phyloP scores from a whole-genome alignment of 345 rosid species.

The Eucalyptus tenuipes region DNA sequence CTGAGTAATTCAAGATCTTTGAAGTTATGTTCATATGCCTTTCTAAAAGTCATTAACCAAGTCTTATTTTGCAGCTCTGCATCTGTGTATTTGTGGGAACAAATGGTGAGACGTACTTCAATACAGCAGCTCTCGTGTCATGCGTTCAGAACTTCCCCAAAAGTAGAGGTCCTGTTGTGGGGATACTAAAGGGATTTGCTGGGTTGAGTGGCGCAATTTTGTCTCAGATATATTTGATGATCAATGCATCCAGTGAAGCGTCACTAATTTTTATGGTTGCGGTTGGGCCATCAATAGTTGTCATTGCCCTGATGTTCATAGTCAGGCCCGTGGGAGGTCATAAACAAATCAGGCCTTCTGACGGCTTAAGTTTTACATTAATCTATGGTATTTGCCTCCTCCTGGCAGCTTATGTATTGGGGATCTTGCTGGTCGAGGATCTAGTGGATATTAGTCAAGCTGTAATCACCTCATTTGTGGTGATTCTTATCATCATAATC shows the following conservation, averaged over 20 bases:
- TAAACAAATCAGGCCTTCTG: conserved; percentile 35
- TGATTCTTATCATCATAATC: conserved; percentile 33
- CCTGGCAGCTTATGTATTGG: conserved; percentile 62
- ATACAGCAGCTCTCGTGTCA: conserved; percentile 70
- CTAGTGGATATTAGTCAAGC: conserved; percentile 32
- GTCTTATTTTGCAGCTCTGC: conserved; percentile 41
- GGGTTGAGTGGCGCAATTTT: conserved; percentile 91
- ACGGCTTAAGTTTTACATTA: conserved; percentile 28
- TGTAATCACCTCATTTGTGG: conserved; percentile 19
- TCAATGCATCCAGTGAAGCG: conserved; percentile 43
- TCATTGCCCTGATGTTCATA: conserved; percentile 45
- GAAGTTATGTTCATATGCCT: not conserved
- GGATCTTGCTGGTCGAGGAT: conserved; percentile 55
- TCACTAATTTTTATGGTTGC: conserved; percentile 70
- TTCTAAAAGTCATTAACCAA: not conserved
- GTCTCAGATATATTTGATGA: conserved; percentile 62
- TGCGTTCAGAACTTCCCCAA: conserved; percentile 83
- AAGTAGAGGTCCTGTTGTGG: conserved; percentile 75
- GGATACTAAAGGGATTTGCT: conserved; percentile 81
- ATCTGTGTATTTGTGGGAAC: conserved; percentile 65
- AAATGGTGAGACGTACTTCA: conserved; percentile 86
- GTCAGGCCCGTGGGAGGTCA: conserved; percentile 66
- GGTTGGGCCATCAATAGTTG: conserved; percentile 56
- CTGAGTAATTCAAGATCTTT: not conserved
- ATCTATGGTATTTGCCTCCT: conserved; percentile 47